phyloP scores from a whole-genome alignment of 1,284 basidiomycete species.

The Marasmius oreades region DNA sequence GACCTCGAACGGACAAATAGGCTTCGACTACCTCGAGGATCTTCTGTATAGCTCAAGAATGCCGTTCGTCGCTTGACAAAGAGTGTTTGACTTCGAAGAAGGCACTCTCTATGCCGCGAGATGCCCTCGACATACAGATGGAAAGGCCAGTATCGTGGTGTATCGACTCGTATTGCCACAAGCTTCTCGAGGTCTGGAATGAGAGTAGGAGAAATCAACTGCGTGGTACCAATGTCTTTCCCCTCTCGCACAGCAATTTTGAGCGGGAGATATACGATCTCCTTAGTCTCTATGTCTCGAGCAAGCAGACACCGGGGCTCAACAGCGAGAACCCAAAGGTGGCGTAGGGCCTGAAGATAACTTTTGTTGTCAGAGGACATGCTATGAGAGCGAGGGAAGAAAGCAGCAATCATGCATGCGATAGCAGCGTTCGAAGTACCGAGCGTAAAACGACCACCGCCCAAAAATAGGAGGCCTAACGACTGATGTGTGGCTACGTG shows the following conservation, averaged over 20 bases:
- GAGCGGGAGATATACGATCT: constrained; percentile 88
- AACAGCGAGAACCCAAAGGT: constrained; percentile 93
- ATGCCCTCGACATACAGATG: constrained; percentile 72
- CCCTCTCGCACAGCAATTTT: constrained; percentile 77
- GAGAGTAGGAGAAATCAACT: constrained; percentile 87
- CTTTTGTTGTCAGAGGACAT: constrained; percentile 84
- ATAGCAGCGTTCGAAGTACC: constrained; percentile 91
- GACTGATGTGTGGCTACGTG: constrained; percentile 93
- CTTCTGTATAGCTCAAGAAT: constrained; percentile 89
- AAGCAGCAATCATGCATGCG: constrained; percentile 85
- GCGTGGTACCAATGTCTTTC: constrained; percentile 55
- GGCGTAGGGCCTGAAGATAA: constrained; percentile 90
- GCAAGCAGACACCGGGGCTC: constrained; percentile 92
- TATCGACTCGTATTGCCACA: constrained; percentile 80
- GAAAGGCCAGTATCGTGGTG: constrained; percentile 93
- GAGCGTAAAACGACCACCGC: constrained; percentile 89
- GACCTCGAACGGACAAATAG: constrained; percentile 80
- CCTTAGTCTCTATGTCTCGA: constrained; percentile 85
- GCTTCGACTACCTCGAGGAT: constrained; percentile 89
- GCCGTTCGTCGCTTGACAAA: constrained; percentile 92
- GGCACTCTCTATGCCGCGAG: constrained; percentile 62
- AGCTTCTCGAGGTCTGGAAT: constrained; percentile 85
- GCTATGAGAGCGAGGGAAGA: constrained; percentile 86
- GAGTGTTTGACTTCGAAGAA: constrained; percentile 77
- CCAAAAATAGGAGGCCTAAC: constrained; percentile 90